A percentile compares a stretch with the other conserved stretches of the same genome.
phyloP scores from a whole-genome alignment of 2,329 filamentous ascomycete genomes.

The Arthroderma sp. region DNA sequence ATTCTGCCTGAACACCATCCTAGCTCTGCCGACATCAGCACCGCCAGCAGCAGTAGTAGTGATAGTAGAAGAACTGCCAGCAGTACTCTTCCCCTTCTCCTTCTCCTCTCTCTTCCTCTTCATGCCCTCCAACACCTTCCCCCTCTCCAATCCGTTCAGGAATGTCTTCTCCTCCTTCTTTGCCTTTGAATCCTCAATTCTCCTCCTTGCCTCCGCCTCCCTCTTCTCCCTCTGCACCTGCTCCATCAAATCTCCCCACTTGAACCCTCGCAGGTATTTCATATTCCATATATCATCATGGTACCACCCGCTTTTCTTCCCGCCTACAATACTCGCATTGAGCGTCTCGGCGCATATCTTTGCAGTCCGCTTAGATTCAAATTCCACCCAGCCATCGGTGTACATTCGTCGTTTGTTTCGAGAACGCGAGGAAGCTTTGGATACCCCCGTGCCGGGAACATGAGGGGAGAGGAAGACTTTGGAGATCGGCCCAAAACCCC shows the following conservation, averaged over 20 bases:
- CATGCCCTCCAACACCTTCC: slow-evolving; percentile 31
- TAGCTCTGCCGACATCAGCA: background rate
- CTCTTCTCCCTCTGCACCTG: slow-evolving; percentile 30
- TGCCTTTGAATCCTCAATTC: slow-evolving; percentile 30
- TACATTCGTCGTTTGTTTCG: slow-evolving; percentile 29
- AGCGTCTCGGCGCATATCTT: slow-evolving; percentile 34
- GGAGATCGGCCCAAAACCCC: slow-evolving; percentile 31
- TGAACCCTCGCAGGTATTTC: slow-evolving; percentile 31
- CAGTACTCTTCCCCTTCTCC: slow-evolving; percentile 17
- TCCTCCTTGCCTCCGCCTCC: slow-evolving; percentile 28
- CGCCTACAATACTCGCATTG: slow-evolving; percentile 32
- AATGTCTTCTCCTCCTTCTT: slow-evolving; percentile 33
- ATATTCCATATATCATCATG: slow-evolving; percentile 36
- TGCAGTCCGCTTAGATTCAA: slow-evolving; percentile 32
- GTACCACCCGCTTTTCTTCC: slow-evolving; percentile 33
- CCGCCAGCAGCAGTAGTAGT: background rate
- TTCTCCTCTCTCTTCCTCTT: slow-evolving; percentile 32
- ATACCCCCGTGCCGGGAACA: slow-evolving; percentile 14
- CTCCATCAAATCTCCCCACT: slow-evolving; percentile 34
- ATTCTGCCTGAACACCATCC: slow-evolving; percentile 31
- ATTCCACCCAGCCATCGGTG: slow-evolving; percentile 36
- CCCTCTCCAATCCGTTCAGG: slow-evolving; percentile 28
- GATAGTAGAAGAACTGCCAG: too few relatives aligned
- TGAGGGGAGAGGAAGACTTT: slow-evolving; percentile 32
- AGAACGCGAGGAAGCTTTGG: slow-evolving; percentile 10